Conservation (phyloP, 306 rosid genomes). For the Trifolium subterraneum region DNA sequence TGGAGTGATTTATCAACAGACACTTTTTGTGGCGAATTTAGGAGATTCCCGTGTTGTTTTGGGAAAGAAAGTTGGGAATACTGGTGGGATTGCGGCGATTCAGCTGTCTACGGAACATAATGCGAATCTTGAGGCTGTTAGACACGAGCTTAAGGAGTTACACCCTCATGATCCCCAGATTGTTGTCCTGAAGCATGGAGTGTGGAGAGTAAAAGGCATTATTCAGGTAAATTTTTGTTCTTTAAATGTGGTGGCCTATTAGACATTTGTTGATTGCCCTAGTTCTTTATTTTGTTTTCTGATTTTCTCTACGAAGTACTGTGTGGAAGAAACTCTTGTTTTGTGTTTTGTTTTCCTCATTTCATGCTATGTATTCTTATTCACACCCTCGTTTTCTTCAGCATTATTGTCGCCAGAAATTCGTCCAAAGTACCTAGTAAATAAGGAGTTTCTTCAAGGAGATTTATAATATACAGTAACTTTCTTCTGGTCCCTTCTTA, state of each 20-base stretch:
- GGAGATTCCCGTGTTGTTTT: constrained; percentile 91
- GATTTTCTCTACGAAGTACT: constrained; percentile 10
- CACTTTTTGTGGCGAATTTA: constrained; percentile 75
- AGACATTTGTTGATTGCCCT: constrained; percentile 3
- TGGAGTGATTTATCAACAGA: constrained; percentile 79
- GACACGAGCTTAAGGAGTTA: constrained; percentile 71
- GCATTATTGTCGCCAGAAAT: constrained; percentile 6
- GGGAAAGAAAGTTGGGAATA: constrained; percentile 85
- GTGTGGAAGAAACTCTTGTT: constrained; percentile 12
- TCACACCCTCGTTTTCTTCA: constrained; percentile 9
- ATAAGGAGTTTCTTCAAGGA: constrained; percentile 3
- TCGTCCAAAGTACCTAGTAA: background rate
- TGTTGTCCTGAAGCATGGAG: constrained; percentile 83
- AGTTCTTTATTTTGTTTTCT: background rate
- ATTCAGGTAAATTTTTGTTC: constrained; percentile 70
- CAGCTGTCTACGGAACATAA: constrained; percentile 89
- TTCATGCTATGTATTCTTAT: background rate
- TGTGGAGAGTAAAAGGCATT: constrained; percentile 97
- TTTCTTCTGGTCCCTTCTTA: constrained; percentile 1
- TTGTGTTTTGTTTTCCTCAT: constrained; percentile 30
- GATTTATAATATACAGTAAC: background rate
- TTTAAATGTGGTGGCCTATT: background rate
- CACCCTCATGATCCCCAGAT: constrained; percentile 87
- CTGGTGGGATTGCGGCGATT: constrained; percentile 81
- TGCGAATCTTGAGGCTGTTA: constrained; percentile 73